Evolutionary conservation across 2,329 filamentous ascomycete genomes (phyloP).

Genomic region (Chrysoporthe cubensis): DNA sequence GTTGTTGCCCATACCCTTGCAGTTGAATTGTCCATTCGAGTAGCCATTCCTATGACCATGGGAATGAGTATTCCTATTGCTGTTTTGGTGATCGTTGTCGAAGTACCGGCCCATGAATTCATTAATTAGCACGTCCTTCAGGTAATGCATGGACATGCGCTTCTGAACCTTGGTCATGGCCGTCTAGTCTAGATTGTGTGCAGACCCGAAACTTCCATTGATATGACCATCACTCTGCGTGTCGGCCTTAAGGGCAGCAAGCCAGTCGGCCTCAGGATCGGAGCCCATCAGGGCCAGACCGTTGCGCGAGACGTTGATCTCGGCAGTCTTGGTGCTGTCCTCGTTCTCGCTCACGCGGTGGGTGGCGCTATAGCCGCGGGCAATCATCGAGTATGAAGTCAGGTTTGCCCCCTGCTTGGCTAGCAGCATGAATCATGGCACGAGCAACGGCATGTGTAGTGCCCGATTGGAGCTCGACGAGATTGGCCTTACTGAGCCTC

Average conservation of each 20-base stretch:
- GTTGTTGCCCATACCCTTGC: too few relatives aligned
- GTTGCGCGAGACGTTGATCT: slow-evolving; percentile 4
- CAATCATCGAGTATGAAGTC: not conserved
- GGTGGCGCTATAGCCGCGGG: not conserved
- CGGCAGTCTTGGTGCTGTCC: slow-evolving; percentile 4
- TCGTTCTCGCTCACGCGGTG: not conserved
- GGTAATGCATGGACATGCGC: not conserved
- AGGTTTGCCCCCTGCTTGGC: not conserved
- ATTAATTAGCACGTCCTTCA: not conserved
- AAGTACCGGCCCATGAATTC: not conserved
- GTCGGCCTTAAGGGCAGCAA: slow-evolving; percentile 1
- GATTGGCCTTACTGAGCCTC: too few relatives aligned
- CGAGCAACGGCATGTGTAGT: too few relatives aligned
- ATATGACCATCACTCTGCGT: slow-evolving; percentile 3
- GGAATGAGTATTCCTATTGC: too few relatives aligned
- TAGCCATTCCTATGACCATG: too few relatives aligned
- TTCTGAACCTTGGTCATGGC: slow-evolving; percentile 2
- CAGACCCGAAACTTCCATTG: not conserved
- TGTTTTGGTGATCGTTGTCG: not conserved
- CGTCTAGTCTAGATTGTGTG: not conserved
- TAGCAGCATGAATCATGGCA: too few relatives aligned
- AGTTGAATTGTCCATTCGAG: too few relatives aligned
- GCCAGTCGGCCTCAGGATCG: slow-evolving; percentile 6
- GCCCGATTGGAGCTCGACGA: too few relatives aligned
- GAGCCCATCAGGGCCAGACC: not conserved